Evolutionary conservation across 495 filamentous ascomycete species (phyloP).

Genomic region (Aspergillus bridgeri): DNA sequence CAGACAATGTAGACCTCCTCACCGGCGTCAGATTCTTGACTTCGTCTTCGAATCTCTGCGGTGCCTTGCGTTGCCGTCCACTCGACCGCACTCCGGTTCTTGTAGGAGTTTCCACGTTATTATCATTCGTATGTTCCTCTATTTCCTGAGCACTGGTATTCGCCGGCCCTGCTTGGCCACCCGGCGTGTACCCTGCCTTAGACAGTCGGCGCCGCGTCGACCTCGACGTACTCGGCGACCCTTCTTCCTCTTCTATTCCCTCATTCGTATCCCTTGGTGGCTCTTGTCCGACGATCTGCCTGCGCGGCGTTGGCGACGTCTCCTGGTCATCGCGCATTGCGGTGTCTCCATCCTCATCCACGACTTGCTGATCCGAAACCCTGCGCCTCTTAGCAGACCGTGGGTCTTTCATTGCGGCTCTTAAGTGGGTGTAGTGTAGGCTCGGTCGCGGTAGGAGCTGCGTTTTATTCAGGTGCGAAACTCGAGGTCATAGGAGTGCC

Average conservation of each 20-base stretch:
- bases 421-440: background rate
- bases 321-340: slow-evolving; percentile 27
- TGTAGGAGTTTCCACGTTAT: slow-evolving; percentile 19
- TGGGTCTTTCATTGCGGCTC: slow-evolving; percentile 34
- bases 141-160: background rate
- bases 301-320: slow-evolving; percentile 11
- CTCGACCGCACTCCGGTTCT: slow-evolving; percentile 33
- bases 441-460: background rate
- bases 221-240: slow-evolving; percentile 11
- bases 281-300: slow-evolving; percentile 7
- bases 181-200: slow-evolving; percentile 10
- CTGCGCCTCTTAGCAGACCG: slow-evolving; percentile 41
- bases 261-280: background rate
- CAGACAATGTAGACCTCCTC: slow-evolving; percentile 22
- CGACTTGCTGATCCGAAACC: slow-evolving; percentile 27
- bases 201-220: slow-evolving; percentile 27
- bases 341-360: slow-evolving; percentile 37
- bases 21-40: slow-evolving; percentile 22
- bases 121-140: slow-evolving; percentile 3
- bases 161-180: background rate
- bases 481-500: background rate
- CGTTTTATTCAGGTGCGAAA: background rate
- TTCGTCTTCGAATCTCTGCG: slow-evolving; percentile 36
- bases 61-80: slow-evolving; percentile 40
- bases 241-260: slow-evolving; percentile 7